A percentile compares a stretch with the other conserved stretches of the same genome.
phyloP scores from a whole-genome alignment of 148 eudicot species.

The Persicaria maculosa region DNA sequence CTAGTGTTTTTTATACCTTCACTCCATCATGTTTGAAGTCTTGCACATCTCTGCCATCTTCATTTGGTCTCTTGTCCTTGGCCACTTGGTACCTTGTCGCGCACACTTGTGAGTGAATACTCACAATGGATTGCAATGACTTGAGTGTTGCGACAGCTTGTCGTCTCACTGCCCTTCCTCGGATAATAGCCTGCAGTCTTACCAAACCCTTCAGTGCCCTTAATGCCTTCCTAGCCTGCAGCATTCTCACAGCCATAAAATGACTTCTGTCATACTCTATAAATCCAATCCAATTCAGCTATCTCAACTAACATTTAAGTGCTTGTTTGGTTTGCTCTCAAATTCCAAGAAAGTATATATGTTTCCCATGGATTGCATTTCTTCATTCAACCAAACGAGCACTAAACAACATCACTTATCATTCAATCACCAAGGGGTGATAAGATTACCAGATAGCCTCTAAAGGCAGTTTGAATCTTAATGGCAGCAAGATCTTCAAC shows the following conservation, averaged over 20 bases:
- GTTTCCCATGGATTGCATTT: not conserved
- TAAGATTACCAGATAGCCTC: constrained; percentile 51
- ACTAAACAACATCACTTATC: not conserved
- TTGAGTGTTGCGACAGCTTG: constrained; percentile 62
- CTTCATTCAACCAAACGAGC: not conserved
- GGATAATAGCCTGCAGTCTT: constrained; percentile 67
- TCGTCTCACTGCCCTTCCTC: constrained; percentile 65
- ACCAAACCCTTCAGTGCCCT: constrained; percentile 76
- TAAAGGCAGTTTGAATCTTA: constrained; percentile 64
- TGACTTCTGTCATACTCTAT: not conserved
- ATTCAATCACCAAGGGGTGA: not conserved
- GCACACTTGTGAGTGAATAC: constrained; percentile 59
- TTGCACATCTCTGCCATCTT: constrained; percentile 1
- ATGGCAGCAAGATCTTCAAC: constrained; percentile 34
- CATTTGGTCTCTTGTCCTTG: constrained; percentile 14
- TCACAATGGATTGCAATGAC: constrained; percentile 63
- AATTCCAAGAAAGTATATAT: not conserved
- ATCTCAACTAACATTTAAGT: not conserved
- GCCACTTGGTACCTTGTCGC: constrained; percentile 42
- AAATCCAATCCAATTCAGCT: not conserved
- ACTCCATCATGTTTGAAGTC: not conserved
- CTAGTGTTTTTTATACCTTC: not conserved
- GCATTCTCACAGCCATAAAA: not conserved
- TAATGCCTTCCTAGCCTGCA: constrained; percentile 75
- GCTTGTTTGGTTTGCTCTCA: not conserved